A percentile compares a stretch with the other conserved stretches of the same genome.
phyloP scores from a whole-genome alignment of 768 basidiomycete species.

The Rhizopogon vulgaris region DNA sequence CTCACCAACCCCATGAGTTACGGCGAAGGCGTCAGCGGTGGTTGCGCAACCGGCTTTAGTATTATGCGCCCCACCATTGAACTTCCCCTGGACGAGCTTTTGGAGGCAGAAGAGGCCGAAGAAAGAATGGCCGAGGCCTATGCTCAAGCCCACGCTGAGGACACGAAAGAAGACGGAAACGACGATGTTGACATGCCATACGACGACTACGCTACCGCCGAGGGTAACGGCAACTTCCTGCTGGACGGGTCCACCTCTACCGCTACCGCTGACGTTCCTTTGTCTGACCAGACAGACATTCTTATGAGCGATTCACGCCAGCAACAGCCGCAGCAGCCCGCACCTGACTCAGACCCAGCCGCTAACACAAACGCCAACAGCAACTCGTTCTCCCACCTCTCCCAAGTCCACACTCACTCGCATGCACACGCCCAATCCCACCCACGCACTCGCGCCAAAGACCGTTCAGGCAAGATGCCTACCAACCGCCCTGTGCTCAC shows the following conservation, averaged over 20 bases:
- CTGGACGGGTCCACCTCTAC: background rate
- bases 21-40: slow-evolving; percentile 62
- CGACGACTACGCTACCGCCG: slow-evolving; percentile 13
- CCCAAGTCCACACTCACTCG: slow-evolving; percentile 18
- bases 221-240: slow-evolving; percentile 12
- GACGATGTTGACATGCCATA: slow-evolving; percentile 6
- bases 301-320: slow-evolving; percentile 22
- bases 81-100: slow-evolving; percentile 78
- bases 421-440: slow-evolving; percentile 52
- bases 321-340: slow-evolving; percentile 4
- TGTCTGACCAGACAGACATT: slow-evolving; percentile 8
- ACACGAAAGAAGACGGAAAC: background rate
- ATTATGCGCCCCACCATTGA: slow-evolving; percentile 78
- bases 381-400: slow-evolving; percentile 26
- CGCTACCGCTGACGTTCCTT: background rate
- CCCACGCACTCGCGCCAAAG: slow-evolving; percentile 39
- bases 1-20: slow-evolving; percentile 65
- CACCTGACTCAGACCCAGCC: slow-evolving; percentile 10
- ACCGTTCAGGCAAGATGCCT: slow-evolving; percentile 19
- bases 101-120: slow-evolving; percentile 24
- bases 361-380: slow-evolving; percentile 14
- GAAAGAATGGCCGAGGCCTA: background rate
- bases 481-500: slow-evolving; percentile 53
- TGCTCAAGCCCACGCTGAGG: background rate
- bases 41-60: slow-evolving; percentile 46